These are phyloP conservation scores for Evansstolkia leycettana DNA, from an alignment of 495 filamentous ascomycete genomes.

Conservation along the genomic window DNA sequence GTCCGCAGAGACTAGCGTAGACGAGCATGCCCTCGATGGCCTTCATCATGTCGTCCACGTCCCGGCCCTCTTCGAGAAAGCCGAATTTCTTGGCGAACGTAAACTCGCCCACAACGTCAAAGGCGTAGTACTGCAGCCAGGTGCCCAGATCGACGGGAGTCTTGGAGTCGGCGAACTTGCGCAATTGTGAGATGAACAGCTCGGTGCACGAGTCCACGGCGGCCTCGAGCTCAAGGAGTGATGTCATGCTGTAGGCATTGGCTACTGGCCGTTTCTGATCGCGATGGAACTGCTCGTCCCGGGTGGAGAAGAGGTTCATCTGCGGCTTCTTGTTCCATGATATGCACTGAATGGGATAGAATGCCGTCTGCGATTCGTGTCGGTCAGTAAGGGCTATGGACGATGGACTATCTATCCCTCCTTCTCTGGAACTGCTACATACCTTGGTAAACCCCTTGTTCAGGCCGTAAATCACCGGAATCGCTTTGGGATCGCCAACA, in stretches of 20 bases:
- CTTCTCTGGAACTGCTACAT: not conserved
- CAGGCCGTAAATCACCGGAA: slow-evolving; percentile 26
- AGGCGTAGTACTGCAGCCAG: slow-evolving; percentile 37
- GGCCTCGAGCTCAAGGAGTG: slow-evolving; percentile 20
- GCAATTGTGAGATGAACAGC: slow-evolving; percentile 13
- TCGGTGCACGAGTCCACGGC: slow-evolving; percentile 19
- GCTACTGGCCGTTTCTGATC: slow-evolving; percentile 18
- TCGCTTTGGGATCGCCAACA: slow-evolving; percentile 22
- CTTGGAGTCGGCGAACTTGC: slow-evolving; percentile 6
- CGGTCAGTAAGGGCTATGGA: not conserved
- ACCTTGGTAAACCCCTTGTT: slow-evolving; percentile 28
- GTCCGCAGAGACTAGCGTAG: slow-evolving; percentile 17
- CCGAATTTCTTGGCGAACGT: slow-evolving; percentile 25
- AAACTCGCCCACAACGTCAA: slow-evolving; percentile 30
- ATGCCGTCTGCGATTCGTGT: slow-evolving; percentile 18
- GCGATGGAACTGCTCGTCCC: slow-evolving; percentile 14
- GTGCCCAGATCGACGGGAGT: slow-evolving; percentile 20
- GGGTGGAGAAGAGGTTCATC: slow-evolving; percentile 24
- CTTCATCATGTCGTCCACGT: slow-evolving; percentile 26
- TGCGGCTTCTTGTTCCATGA: slow-evolving; percentile 18
- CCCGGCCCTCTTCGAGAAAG: slow-evolving; percentile 25
- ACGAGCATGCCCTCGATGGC: slow-evolving; percentile 13
- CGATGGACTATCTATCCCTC: no score
- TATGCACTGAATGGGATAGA: slow-evolving; percentile 28
- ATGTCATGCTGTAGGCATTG: slow-evolving; percentile 20